Percentiles rank a stretch among this genome's conserved stretches.
Conservation (phyloP, 352 stramenopile genomes). For the Pseudoperonospora humuli region DNA sequence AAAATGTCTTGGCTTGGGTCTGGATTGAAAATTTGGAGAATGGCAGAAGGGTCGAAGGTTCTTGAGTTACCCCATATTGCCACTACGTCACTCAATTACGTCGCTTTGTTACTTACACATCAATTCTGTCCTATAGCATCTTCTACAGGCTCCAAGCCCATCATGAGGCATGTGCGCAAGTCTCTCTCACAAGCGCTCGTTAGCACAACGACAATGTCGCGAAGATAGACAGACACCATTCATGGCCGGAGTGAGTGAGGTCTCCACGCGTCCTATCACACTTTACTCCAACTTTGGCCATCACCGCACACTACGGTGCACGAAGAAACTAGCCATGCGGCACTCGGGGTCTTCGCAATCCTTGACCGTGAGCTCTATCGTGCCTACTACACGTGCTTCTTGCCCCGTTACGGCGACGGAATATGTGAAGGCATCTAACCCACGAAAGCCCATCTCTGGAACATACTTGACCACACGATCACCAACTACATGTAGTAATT, state of each 20-base stretch:
- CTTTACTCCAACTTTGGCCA: not conserved
- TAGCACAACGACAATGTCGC: not conserved
- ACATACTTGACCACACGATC: conserved; percentile 55
- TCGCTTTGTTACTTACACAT: no score
- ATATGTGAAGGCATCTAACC: conserved; percentile 54
- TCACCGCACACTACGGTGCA: conserved; percentile 20
- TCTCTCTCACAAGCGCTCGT: conserved; percentile 1
- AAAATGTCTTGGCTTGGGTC: not conserved
- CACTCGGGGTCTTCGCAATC: conserved; percentile 46
- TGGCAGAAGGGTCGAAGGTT: no score
- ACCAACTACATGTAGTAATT: conserved; percentile 31
- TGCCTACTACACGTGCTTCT: conserved; percentile 39
- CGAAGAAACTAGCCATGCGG: conserved; percentile 19
- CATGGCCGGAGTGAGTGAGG: no score
- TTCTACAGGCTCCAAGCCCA: no score
- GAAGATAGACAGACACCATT: no score
- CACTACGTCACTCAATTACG: no score
- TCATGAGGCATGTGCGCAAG: no score
- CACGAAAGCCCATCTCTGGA: conserved; percentile 37
- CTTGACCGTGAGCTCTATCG: conserved; percentile 45
- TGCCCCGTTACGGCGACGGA: conserved; percentile 36
- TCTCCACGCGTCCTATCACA: no score
- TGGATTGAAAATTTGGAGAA: no score
- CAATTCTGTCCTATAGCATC: no score
- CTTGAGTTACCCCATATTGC: no score